Evolutionary conservation across 192 early-diverging fungal species (phyloP).

Genomic region (Coemansia sp.): DNA sequence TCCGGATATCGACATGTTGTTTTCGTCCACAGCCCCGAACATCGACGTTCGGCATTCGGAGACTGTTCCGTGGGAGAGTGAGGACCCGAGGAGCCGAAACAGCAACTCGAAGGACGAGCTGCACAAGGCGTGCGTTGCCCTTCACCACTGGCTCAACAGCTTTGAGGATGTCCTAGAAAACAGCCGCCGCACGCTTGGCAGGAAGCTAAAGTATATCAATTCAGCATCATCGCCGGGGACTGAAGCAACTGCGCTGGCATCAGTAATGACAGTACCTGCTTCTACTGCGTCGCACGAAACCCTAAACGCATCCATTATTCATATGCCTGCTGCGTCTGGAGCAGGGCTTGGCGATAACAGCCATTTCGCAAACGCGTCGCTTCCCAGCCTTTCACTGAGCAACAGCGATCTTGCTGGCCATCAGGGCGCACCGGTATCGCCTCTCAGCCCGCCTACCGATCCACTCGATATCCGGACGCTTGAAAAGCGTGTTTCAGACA

Average conservation of each 20-base stretch:
- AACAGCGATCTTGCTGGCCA: constrained; percentile 28
- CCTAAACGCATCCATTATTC: constrained; percentile 31
- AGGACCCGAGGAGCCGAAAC: constrained; percentile 19
- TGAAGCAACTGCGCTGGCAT: constrained; percentile 1
- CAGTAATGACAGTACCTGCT: constrained; percentile 15
- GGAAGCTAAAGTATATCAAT: constrained; percentile 52
- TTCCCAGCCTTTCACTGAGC: constrained; percentile 41
- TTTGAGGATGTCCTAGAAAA: constrained; percentile 48
- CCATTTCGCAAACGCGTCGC: constrained; percentile 30
- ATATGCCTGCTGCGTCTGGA: constrained; percentile 16
- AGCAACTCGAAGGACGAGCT: constrained; percentile 39
- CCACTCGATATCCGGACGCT: constrained; percentile 17
- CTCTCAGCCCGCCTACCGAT: constrained; percentile 39
- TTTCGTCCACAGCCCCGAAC: constrained; percentile 12
- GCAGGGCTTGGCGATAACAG: background rate
- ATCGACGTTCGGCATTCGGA: constrained; percentile 28
- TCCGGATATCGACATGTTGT: constrained; percentile 32
- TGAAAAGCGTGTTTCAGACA: constrained; percentile 27
- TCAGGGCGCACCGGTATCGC: constrained; percentile 30
- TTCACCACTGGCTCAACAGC: constrained; percentile 54
- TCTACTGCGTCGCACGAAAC: constrained; percentile 35
- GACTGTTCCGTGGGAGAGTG: constrained; percentile 48
- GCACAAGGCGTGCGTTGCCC: constrained; percentile 49
- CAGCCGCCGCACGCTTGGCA: constrained; percentile 44
- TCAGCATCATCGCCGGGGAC: background rate